Base-by-base conservation (phyloP, 2,329 filamentous ascomycete species). In the Diaporthe sp. region DNA sequence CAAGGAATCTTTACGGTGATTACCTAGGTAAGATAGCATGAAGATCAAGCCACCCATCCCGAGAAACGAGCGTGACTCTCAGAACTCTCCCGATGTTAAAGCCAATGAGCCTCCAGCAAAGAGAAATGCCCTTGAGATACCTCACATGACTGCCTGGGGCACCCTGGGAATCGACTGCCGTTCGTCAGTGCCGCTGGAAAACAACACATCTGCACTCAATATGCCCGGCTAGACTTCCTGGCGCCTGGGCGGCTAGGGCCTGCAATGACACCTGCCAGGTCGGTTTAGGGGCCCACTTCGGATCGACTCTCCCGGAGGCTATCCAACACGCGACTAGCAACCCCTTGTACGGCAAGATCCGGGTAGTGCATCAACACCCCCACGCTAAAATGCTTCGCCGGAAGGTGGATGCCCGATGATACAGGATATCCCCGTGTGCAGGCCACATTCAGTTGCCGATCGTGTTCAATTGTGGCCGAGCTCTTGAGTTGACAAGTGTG, bases 341-440 rank as follows among this genome's bases (percentile, higher is more conserved):
- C 34, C 34, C 53, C 53, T 31, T 17, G 53, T 31, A 57, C 53
- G 53, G 53, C 53, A 57, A 57, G 53, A 57, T 57, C 53, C 53
- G 53, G 53, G 31, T 57, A 34, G 28, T 57, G 53, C 17, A 20
- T 57, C n/a, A 31, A 57, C 53, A 57, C 25, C 53, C n/a, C 53
- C 53, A 34, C 53, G 53, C 53, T 57, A 57, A 57, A 31, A 57
- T 57, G 53, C 17, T 37, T 37, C 28, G 53, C 53, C 53, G 28
- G 28, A 57, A 34, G 15, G 53, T 57, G 53, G 53, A 57, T 34
- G 34, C 28, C 53, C 28, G 53, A 10, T 31, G 28, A 34, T 57
- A 28, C 15, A 31, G 28, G n/a, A 20, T 34, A 57, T 57, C 31
- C 53, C 53, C 53, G 53, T 57, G 53, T 57, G 13, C 28, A 34